Conservation (phyloP, 1,284 basidiomycete species). For the Agaricales sp. region DNA sequence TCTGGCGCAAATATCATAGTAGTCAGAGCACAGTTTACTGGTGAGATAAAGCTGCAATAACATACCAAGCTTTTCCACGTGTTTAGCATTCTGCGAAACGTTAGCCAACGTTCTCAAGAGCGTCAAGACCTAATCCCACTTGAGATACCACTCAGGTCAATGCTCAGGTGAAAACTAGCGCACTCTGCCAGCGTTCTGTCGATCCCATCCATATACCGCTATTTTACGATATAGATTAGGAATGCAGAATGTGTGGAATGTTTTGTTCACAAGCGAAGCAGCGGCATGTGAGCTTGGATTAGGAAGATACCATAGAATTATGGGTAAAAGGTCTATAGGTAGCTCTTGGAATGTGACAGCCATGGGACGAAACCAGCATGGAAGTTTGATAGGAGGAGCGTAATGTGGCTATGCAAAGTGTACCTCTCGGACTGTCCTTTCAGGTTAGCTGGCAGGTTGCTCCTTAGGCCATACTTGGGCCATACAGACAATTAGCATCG, state of each 20-base stretch:
- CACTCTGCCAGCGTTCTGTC: not conserved
- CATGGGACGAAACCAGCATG: too few species aligned
- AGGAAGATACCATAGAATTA: not conserved
- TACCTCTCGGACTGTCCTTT: too few species aligned
- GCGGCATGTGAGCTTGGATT: not conserved
- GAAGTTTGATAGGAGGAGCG: too few species aligned
- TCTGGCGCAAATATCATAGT: slow-evolving; percentile 26
- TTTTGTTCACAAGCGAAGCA: not conserved
- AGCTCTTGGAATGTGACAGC: not conserved
- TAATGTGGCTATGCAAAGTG: too few species aligned
- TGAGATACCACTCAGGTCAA: not conserved
- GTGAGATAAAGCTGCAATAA: slow-evolving; percentile 6
- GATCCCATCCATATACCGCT: not conserved
- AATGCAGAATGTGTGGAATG: not conserved
- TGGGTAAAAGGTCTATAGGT: not conserved
- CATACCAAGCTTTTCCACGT: slow-evolving; percentile 47
- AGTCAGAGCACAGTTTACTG: not conserved
- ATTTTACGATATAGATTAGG: not conserved
- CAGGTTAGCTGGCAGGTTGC: too few species aligned
- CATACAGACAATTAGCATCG: too few species aligned
- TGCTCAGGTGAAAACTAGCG: not conserved
- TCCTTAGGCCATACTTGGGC: too few species aligned
- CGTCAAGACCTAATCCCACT: slow-evolving; percentile 29
- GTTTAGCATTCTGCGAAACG: slow-evolving; percentile 37
- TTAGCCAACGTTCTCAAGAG: slow-evolving; percentile 41